Evolutionary conservation across 2,329 filamentous ascomycete genomes (phyloP), one percentile per base, ranked within the genome.

Genomic region (Aspergillus pseudonomiae): DNA sequence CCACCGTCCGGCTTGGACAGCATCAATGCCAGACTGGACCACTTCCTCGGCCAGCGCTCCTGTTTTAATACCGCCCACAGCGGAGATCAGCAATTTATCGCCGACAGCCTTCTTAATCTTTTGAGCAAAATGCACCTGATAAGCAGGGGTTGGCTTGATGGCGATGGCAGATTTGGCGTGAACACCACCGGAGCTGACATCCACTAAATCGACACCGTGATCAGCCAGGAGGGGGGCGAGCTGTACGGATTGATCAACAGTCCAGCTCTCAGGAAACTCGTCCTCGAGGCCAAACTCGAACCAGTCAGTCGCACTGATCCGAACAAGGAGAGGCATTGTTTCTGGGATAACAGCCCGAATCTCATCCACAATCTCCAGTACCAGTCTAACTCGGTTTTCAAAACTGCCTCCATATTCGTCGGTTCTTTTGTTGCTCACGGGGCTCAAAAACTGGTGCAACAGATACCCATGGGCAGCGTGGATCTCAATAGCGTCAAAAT

Each of bases 291-390:
- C 67, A 30, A 62, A 59, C 46, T 89, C 85, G 78, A 88, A 83
- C 86, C 87, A 89, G 68, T 90, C 88, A 6, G 86, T 88, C 5
- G 82, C 83, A n/a, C 85, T 88, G 68, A 89, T 81, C 60, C 88
- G 83, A 30, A 89, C 70, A 68, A 88, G 83, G 4, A 90, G 77
- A 4, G 87, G 86, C 80, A 84, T 85, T 5, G 76, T 73, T 12
- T 77, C 73, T 4, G 87, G 87, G 4, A 84, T 68, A n/a, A 14
- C 46, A 14, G 26, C 83, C 65, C 85, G 80, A 55, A 81, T 65
- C 28, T 58, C 66, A 9, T 61, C 56, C n/a, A 9, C 52, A 19
- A 67, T 39, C 9, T 68, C 68, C 26, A 65, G 24, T 3, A 63
- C 34, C 6, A 65, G 24, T 14, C 64, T 45, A 6, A 59, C 24